Base-by-base conservation (phyloP, 2,329 filamentous ascomycete genomes). In the Ophiostoma tasmaniense region DNA sequence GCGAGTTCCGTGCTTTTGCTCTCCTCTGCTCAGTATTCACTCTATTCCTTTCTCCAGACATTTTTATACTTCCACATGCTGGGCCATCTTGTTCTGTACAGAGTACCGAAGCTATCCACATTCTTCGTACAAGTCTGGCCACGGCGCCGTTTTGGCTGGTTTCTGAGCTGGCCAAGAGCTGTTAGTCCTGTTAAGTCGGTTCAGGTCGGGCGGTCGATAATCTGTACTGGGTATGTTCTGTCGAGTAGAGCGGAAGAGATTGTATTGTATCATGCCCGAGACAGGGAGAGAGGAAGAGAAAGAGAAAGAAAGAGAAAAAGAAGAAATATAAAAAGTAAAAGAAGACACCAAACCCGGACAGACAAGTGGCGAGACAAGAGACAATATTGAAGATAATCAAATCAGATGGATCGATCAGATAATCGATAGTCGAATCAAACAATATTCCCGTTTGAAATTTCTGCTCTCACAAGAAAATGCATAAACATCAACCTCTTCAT, bases 381-480 rank as follows among this genome's bases (percentile, higher is more conserved):
- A n/a, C 30, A 62, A n/a, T 35, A 62, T n/a, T 62, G 30, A 55
- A 55, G 11, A 55, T 62, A 62, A 62, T 62, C 59, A 35, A 62
- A 62, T 62, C 59, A 35, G 59, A 61, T 61, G 55, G 55, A 61
- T 30, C 25, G 55, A 61, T 61, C 55, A 61, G 55, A 61, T 61
- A 61, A 61, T 30, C 2, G 5, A 4, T 4, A 25, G 14, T 42
- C 14, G 42, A 45, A 50, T n/a, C n/a, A n/a, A n/a, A n/a, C n/a
- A n/a, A n/a, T n/a, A n/a, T n/a, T n/a, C n/a, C n/a, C n/a, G n/a
- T n/a, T n/a, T n/a, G n/a, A n/a, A n/a, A n/a, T n/a, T n/a, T n/a
- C n/a, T n/a, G n/a, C n/a, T n/a, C n/a, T n/a, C n/a, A n/a, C n/a
- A n/a, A n/a, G 55, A 17, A 13, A 25, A 61, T 61, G 25, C 30